Evolutionary conservation across 257 asterid genomes (phyloP), one percentile per base, ranked within the genome.

Genomic region (Nicotiana obtusifolia): DNA sequence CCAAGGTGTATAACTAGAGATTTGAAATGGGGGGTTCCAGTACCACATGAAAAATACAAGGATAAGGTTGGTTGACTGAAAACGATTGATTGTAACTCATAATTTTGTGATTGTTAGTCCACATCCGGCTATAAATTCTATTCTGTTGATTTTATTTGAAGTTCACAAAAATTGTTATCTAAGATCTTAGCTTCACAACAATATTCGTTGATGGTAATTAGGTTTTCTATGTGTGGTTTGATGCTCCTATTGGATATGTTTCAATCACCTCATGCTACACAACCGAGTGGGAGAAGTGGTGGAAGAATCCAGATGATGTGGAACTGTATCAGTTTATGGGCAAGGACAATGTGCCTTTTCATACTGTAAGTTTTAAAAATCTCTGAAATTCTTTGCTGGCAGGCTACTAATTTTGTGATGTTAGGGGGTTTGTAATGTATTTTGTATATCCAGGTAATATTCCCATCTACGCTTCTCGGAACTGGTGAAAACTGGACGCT

Each of bases 191-290:
- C 77, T 57, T 80, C 78, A 44, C 24, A 35, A 71, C 59, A 13
- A 13, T 71, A 44, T 13, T 69, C 37, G 44, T 49, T 24, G 41
- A 85, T 88, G 77, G 52, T 84, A 86, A 49, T 79, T 85, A 95
- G 99, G 99, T 95, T 30, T 95, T 95, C 90, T 94, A 95, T 86
- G 99, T 95, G 47, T 95, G 99, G 99, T 95, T 91, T 86, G 99
- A 95, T 88, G 97, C 98, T 62, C 98, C 99, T 73, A 94, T 95
- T 85, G 99, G 99, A 68, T 95, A 95, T 80, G 90, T 94, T 76
- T 95, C 99, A 44, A 95, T 95, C 87, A 94, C 97, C 80, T 80
- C 97, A 64, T 92, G 99, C 91, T 93, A 95, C 90, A 95, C 99
- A 35, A 78, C 95, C 20, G 97, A 94, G 81, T 95, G 98, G 99